Evolutionary conservation across 2,329 filamentous ascomycete species (phyloP), one percentile per base, ranked within the genome.

Genomic region (Aspergillus uvarum): DNA sequence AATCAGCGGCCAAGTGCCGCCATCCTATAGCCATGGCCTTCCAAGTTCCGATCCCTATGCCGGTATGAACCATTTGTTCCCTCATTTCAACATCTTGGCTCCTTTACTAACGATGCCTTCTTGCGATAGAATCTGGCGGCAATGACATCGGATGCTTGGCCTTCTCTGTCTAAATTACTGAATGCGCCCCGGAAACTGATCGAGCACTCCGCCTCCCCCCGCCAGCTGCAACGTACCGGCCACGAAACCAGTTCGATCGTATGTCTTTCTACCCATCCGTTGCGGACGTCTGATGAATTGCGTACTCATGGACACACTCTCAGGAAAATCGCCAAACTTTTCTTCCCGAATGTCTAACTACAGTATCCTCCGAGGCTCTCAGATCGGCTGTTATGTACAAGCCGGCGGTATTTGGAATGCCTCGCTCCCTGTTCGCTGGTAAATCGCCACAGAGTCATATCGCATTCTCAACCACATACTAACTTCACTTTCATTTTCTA

Each of bases 21-120:
- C 68, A 55, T 66, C 61, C 53, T 67, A 66, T 68, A 69, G 78
- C 61, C 69, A 84, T 83, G 82, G 81, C 81, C 70, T 81, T 83
- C 68, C 80, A 81, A 71, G 74, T 78, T 67, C 76, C 81, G 64
- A 72, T 80, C 66, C 76, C 75, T 63, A 70, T 80, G 63, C 79
- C 80, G 67, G 81, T 83, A 71, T 67, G 80, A 47, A 63, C 32
- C 26, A 38, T 35, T 35, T 42, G 24, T 53, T 42, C 53, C 32
- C 29, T 12, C 12, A 35, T 50, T 6, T 29, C 14, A 52, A 55
- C 16, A 7, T 47, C 5, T 47, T 7, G 38, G 4, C 32, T 54
- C 56, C 22, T 16, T 19, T 7, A 48, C 64, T 72, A 19, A 70
- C 55, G n/a, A 16, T 7, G 48, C 35, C 8, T 22, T 54, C 47